A percentile compares a stretch with the other conserved stretches of the same genome.
These are phyloP conservation scores for Zychaea mexicana DNA, from an alignment of 371 early-diverging fungal genomes.

Conservation along the genomic window DNA sequence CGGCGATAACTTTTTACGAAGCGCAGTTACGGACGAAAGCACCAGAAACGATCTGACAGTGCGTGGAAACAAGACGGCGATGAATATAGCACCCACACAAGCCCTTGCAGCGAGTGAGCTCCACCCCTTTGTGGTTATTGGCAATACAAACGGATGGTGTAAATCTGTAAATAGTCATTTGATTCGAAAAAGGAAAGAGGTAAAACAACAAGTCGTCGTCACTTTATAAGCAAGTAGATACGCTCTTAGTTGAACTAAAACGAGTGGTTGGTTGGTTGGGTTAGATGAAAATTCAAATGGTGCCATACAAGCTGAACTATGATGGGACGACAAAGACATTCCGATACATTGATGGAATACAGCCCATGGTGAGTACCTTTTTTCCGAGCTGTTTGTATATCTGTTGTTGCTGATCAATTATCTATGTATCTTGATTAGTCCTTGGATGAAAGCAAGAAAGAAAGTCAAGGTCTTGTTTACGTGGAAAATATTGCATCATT, in stretches of 20 bases:
- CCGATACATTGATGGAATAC: conserved; percentile 21
- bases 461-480: not conserved
- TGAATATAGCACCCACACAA: not conserved
- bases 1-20: conserved; percentile 12
- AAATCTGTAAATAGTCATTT: conserved; percentile 14
- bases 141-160: conserved; percentile 18
- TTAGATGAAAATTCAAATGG: no score
- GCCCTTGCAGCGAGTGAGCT: conserved; percentile 11
- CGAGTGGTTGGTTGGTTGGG: no score
- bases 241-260: not conserved
- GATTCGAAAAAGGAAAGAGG: not conserved
- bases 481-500: not conserved
- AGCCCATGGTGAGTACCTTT: conserved; percentile 12
- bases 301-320: conserved; percentile 22
- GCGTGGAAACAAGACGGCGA: not conserved
- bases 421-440: not conserved
- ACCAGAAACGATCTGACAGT: not conserved
- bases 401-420: not conserved
- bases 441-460: conserved; percentile 1
- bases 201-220: conserved; percentile 1
- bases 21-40: not conserved
- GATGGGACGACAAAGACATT: conserved; percentile 7
- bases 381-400: no score
- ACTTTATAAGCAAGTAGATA: no score
- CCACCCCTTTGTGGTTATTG: conserved; percentile 11